Evolutionary conservation across 2,329 filamentous ascomycete species (phyloP).

Genomic region (Sclerotinia minor): DNA sequence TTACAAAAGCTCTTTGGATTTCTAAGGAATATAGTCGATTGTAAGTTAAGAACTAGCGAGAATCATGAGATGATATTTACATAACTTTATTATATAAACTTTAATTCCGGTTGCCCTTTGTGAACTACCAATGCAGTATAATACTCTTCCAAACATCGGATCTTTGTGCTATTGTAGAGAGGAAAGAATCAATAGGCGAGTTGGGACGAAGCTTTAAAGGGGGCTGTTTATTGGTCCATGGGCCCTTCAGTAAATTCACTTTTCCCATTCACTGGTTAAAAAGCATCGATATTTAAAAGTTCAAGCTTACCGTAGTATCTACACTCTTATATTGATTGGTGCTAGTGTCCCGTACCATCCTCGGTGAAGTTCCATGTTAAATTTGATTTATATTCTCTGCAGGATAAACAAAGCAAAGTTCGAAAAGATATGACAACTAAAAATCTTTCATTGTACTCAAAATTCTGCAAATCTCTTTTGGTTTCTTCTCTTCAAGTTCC

Average conservation of each 20-base stretch:
- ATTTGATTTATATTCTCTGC: not conserved
- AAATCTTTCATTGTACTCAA: not conserved
- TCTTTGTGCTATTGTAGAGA: not conserved
- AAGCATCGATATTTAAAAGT: not conserved
- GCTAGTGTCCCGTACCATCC: not conserved
- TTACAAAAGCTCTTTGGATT: too few relatives aligned
- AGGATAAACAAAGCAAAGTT: not conserved
- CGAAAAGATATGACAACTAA: not conserved
- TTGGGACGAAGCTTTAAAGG: not conserved
- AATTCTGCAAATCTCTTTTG: not conserved
- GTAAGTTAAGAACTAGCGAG: too few relatives aligned
- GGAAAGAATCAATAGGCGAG: not conserved
- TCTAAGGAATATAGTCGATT: too few relatives aligned
- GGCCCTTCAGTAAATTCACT: not conserved
- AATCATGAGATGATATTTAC: too few relatives aligned
- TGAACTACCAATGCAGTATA: too few relatives aligned
- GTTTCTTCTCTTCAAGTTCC: not conserved
- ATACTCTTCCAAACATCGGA: not conserved
- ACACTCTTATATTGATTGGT: not conserved
- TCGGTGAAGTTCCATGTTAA: not conserved
- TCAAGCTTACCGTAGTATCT: not conserved
- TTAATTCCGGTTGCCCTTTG: fast-evolving
- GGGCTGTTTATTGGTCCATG: not conserved
- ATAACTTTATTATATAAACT: too few relatives aligned
- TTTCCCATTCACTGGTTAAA: not conserved